Evolutionary conservation across 78 protist species (phyloP).

Genomic region (Monocercomonoides exilis): DNA sequence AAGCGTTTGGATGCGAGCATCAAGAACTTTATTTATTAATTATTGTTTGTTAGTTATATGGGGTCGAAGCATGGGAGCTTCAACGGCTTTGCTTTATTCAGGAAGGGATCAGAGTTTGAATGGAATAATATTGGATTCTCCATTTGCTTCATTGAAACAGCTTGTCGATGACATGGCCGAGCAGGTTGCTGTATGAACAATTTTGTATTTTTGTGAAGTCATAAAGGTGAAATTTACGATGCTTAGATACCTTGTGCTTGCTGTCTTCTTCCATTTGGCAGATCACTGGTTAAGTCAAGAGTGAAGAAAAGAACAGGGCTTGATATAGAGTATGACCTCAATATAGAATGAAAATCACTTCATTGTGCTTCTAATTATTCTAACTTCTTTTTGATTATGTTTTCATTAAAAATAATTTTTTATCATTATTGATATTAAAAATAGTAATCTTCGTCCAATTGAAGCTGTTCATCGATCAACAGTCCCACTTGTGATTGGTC

Average conservation of each 20-base stretch:
- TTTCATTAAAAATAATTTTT: no score
- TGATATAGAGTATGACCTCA: neutral
- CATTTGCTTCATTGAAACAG: neutral
- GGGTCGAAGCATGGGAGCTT: constrained; percentile 1
- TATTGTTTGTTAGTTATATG: neutral
- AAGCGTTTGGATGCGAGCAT: neutral
- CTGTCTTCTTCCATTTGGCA: neutral
- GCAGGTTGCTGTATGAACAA: no score
- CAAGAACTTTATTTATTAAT: neutral
- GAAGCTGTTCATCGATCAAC: neutral
- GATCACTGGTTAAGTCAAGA: neutral
- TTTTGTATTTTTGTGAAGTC: no score
- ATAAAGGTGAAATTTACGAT: no score
- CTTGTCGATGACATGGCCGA: neutral
- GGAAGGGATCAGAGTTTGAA: neutral
- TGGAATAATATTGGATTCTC: neutral
- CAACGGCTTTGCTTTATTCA: neutral
- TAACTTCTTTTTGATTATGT: no score
- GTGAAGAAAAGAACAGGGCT: neutral
- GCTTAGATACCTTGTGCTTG: neutral
- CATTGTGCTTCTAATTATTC: no score
- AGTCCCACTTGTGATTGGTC: neutral
- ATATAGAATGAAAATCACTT: no score
- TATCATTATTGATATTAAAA: neutral
- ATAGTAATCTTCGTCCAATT: neutral